Percentiles rank a stretch among this genome's conserved stretches.
These are phyloP conservation scores for Chytriomyces hyalinus DNA, from an alignment of 192 early-diverging fungal genomes.

Conservation along the genomic window DNA sequence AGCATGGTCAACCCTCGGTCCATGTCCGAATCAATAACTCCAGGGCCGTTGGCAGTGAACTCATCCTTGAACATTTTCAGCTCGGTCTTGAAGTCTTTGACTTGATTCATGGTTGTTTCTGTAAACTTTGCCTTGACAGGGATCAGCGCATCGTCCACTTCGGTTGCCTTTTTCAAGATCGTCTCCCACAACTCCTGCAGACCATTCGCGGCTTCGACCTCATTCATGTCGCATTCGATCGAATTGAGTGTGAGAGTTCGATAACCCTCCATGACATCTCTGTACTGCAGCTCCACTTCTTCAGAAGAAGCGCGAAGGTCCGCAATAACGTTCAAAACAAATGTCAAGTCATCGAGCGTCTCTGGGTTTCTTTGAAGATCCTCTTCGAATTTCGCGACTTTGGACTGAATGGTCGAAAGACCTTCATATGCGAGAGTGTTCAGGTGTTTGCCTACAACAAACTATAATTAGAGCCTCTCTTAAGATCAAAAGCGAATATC, in stretches of 20 bases:
- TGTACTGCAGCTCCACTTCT: constrained; percentile 61
- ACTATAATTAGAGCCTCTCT: constrained; percentile 9
- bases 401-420: constrained; percentile 39
- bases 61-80: constrained; percentile 61
- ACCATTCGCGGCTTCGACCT: constrained; percentile 45
- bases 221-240: constrained; percentile 50
- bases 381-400: constrained; percentile 53
- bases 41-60: constrained; percentile 61
- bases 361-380: constrained; percentile 54
- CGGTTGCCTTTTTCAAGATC: constrained; percentile 53
- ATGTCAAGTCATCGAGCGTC: constrained; percentile 65
- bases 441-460: constrained; percentile 54
- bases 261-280: constrained; percentile 63
- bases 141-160: constrained; percentile 60
- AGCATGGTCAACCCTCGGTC: constrained; percentile 56
- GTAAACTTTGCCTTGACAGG: constrained; percentile 67
- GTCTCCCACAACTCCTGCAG: constrained; percentile 56
- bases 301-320: constrained; percentile 61
- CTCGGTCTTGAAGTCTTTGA: constrained; percentile 55
- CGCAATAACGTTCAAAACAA: constrained; percentile 64
- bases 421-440: constrained; percentile 56
- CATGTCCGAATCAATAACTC: constrained; percentile 58
- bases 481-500: background rate
- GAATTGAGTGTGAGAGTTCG: constrained; percentile 60
- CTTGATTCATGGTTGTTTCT: constrained; percentile 60